phyloP scores from a whole-genome alignment of 495 filamentous ascomycete genomes.

The Chlorociboria aeruginascens region DNA sequence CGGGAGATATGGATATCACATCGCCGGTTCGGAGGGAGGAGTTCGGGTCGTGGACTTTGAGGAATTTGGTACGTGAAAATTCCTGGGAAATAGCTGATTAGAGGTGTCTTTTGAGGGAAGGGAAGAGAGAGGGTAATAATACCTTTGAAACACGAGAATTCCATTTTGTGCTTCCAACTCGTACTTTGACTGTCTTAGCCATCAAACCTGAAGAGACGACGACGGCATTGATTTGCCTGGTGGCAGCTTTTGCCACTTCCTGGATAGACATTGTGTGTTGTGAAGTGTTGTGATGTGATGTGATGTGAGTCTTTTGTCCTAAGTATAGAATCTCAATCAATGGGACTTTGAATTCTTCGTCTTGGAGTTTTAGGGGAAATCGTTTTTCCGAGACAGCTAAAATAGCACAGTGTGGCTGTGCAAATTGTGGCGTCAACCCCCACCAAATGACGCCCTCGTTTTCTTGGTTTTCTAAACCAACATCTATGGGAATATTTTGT shows the following conservation, averaged over 20 bases:
- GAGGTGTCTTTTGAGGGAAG: constrained; percentile 3
- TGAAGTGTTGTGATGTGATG: no score
- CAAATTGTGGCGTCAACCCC: no score
- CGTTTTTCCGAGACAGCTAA: no score
- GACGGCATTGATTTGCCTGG: constrained; percentile 32
- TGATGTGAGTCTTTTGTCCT: not conserved
- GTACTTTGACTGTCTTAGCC: constrained; percentile 60
- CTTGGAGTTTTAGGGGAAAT: no score
- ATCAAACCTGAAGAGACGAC: constrained; percentile 60
- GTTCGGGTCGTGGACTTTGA: constrained; percentile 64
- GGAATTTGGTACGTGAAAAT: constrained; percentile 21
- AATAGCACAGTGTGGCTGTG: no score
- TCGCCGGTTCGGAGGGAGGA: constrained; percentile 66
- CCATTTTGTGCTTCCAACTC: constrained; percentile 47
- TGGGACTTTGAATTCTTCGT: no score
- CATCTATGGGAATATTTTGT: no score
- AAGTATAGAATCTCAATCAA: no score
- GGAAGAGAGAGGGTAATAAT: constrained; percentile 3
- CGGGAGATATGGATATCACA: constrained; percentile 64
- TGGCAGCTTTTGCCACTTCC: constrained; percentile 4
- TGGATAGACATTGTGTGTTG: constrained; percentile 1
- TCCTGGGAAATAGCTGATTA: no score
- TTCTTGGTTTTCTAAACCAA: no score
- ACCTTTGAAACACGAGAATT: constrained; percentile 48
- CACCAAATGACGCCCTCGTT: no score